A percentile compares a stretch with the other conserved stretches of the same genome.
phyloP scores from a whole-genome alignment of 2,329 filamentous ascomycete species.

The Phaeosphaeriaceae sp. region DNA sequence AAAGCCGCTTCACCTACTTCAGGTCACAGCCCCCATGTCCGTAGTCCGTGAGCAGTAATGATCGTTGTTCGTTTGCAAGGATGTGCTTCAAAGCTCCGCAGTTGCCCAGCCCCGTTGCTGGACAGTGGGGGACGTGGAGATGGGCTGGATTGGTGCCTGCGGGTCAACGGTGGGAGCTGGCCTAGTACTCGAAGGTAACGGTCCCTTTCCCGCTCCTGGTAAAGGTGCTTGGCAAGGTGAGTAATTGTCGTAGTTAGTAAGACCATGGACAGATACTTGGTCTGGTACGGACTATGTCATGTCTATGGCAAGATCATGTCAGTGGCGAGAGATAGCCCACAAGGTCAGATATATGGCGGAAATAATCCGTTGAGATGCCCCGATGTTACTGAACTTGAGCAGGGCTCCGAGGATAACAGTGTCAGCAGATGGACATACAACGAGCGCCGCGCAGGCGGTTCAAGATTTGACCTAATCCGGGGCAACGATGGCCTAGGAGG shows the following conservation, averaged over 20 bases:
- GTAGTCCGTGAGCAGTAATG: conserved; percentile 12
- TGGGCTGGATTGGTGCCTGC: not conserved
- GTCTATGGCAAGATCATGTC: not conserved
- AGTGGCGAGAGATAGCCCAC: not conserved
- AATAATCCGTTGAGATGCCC: not conserved
- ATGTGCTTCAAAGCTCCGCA: conserved; percentile 8
- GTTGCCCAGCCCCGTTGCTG: conserved; percentile 3
- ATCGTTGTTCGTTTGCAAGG: conserved; percentile 7
- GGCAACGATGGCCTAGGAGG: not conserved
- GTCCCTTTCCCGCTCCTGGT: not conserved
- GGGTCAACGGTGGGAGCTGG: not conserved
- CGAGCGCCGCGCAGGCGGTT: conserved; percentile 1
- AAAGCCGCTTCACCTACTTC: conserved; percentile 3
- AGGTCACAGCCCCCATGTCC: not conserved
- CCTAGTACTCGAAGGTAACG: not conserved
- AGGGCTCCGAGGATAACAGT: not conserved
- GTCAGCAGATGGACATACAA: not conserved
- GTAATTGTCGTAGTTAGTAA: not conserved
- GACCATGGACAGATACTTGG: not conserved
- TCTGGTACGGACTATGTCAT: conserved; percentile 1
- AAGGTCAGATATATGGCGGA: not conserved
- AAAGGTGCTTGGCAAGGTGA: not conserved
- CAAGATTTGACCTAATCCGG: conserved; percentile 7
- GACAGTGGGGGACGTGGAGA: not conserved
- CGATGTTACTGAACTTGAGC: not conserved